Base-by-base conservation (phyloP, 495 filamentous ascomycete species). In the Oleoguttula mirabilis region DNA sequence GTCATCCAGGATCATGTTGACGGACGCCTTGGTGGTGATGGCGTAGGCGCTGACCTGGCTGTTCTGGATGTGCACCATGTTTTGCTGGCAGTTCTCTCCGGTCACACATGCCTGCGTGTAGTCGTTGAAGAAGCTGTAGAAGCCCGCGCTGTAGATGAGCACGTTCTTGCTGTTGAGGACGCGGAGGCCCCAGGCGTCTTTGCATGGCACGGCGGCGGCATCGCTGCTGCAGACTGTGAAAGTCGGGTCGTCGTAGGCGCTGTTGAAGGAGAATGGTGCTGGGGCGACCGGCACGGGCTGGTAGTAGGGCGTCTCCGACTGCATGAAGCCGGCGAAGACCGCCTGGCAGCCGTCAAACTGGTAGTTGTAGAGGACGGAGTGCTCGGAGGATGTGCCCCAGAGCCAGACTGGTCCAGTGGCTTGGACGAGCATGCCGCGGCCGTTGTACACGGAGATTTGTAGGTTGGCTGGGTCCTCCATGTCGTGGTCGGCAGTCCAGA, bases 281-380 rank as follows among this genome's bases (percentile, higher is more conserved):
- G 47, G 33, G 3, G 60, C 58, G 5, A 20, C 16, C 7, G 64
- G 63, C 43, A 58, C 57, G 19, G 60, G 54, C 50, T 55, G 70
- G 56, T 43, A 64, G 55, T 64, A 66, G 10, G 56, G 82, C 1
- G 85, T 85, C 60, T 92, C 85, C 6, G 85, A 86, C 52, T 93
- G 85, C 54, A 88, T 78, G 58, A 80, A 73, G 15, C 80, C 79
- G 57, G 75, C 77, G 55, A 77, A 79, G 38, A 88, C 66, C 47
- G 82, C 77, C 51, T 72, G 64, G 3, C 83, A 81, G 34, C 70
- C 72, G 36, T 67, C 62, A 48, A 90, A 65, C 45, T 90, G 80
- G 67, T 88, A 92, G 57, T 93, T 82, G 55, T 86, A 87, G 1
- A 92, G 68, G 3, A 70, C 64, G 57, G 78, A 73, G 60, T 93